Base-by-base conservation (phyloP, 192 early-diverging fungal genomes). In the Coemansia sp. region DNA sequence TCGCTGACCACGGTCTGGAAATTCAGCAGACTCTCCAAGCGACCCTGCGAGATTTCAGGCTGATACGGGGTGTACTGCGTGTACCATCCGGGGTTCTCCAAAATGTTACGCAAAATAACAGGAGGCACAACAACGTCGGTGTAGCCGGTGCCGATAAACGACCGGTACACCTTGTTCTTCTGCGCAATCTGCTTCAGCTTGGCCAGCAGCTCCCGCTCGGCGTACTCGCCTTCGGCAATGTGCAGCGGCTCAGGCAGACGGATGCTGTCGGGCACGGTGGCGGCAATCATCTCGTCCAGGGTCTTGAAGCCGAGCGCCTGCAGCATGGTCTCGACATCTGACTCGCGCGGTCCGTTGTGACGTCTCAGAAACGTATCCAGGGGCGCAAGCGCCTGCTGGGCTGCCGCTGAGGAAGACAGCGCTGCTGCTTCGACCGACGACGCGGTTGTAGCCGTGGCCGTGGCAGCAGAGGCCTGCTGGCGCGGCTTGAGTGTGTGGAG, bases 31-130 rank as follows among this genome's bases (percentile, higher is more conserved):
- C 95, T 95, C 84, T 99, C 98, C 4, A 99, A 87, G 59, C 98
- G 91, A 43, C 98, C 98, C 85, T 99, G 98, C 60, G 98, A 89
- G 73, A 99, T 99, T 87, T 99, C 98, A 20, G 98, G 94, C 85
- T 99, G 98, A 82, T 99, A 99, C 54, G 97, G 97, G 43, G 96
- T 98, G 84, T 99, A 99, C 91, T 95, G 94, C 65, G 96, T 98
- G 87, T 99, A 99, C 98, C 98, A 99, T 35, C 93, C 96, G 35
- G 98, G 98, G 80, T 97, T 98, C 81, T 99, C 98, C 84, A 99
- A 83, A 61, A 99, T 87, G 76, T 99, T 99, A 72, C 98, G 90
- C 67, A 98, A 79, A 70, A 99, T 96, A 28, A 99, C 96, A 20
- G 92, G 90, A 35, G 98, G 98, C 20, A 95, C 93, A 52, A 96